Conservation (phyloP, 768 basidiomycete genomes). For the Xerocomellus dryophilus region DNA sequence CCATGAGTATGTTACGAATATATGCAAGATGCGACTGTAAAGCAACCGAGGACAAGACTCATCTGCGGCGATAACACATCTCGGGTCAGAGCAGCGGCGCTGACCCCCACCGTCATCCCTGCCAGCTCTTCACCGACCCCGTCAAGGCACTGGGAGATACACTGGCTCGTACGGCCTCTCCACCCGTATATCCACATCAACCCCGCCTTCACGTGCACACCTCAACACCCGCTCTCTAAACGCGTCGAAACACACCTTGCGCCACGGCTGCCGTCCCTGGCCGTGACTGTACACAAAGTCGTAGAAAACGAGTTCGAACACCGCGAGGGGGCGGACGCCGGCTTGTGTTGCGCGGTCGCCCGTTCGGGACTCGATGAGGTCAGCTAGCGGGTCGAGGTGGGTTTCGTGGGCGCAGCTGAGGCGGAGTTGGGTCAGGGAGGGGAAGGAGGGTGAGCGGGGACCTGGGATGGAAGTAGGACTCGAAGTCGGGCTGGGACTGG, state of each 20-base stretch:
- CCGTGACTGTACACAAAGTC: conserved; percentile 20
- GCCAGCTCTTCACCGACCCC: not conserved
- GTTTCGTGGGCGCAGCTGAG: conserved; percentile 23
- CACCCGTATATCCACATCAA: conserved; percentile 24
- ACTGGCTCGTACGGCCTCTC: conserved; percentile 28
- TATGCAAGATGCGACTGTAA: not conserved
- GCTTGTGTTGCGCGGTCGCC: conserved; percentile 10
- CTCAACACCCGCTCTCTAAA: conserved; percentile 20
- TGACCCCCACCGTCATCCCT: not conserved
- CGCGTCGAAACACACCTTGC: conserved; percentile 18
- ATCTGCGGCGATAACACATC: not conserved
- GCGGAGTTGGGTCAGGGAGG: conserved; percentile 18
- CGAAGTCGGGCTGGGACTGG: not conserved
- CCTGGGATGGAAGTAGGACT: not conserved
- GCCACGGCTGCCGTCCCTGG: conserved; percentile 6
- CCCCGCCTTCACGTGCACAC: conserved; percentile 22
- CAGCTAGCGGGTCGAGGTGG: conserved; percentile 12
- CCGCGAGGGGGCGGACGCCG: conserved; percentile 10
- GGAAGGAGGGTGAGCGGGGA: conserved; percentile 1
- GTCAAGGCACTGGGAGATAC: conserved; percentile 19
- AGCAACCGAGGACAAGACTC: not conserved
- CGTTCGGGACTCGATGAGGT: conserved; percentile 19
- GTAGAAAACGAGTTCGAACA: conserved; percentile 25
- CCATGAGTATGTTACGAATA: too few species aligned
- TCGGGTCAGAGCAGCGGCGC: too few species aligned